These are phyloP conservation scores for Pholiota molesta DNA, from an alignment of 768 basidiomycete species.

Conservation along the genomic window DNA sequence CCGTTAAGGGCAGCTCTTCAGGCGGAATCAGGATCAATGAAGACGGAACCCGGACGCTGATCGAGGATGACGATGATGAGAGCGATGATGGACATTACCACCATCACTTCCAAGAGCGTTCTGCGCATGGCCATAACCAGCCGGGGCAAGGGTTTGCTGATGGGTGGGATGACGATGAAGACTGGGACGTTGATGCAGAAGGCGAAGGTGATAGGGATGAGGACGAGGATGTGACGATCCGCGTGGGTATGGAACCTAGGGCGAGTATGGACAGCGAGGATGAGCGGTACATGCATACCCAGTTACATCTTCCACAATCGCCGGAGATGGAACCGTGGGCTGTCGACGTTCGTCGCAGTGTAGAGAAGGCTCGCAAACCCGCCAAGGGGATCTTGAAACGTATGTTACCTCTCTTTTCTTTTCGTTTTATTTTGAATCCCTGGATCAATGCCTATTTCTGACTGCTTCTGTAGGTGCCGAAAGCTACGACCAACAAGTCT, in stretches of 20 bases:
- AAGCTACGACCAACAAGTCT: conserved; percentile 66
- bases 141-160: conserved; percentile 31
- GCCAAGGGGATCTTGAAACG: conserved; percentile 89
- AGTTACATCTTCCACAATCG: neutral
- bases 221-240: conserved; percentile 76
- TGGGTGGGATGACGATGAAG: conserved; percentile 81
- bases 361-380: conserved; percentile 68
- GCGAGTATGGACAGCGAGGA: conserved; percentile 41
- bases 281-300: conserved; percentile 10
- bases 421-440: conserved; percentile 2
- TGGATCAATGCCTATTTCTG: neutral
- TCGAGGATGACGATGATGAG: conserved; percentile 74
- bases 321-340: conserved; percentile 70
- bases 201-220: conserved; percentile 70
- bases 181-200: conserved; percentile 65
- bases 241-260: conserved; percentile 55
- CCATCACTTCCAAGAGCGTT: neutral
- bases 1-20: conserved; percentile 36
- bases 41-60: conserved; percentile 64
- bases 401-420: conserved; percentile 40
- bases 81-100: conserved; percentile 55
- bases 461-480: conserved; percentile 54
- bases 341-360: conserved; percentile 67
- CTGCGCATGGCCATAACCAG: conserved; percentile 11
- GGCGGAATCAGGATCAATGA: conserved; percentile 53